Evolutionary conservation across 2,329 filamentous ascomycete species (phyloP).

Genomic region (Arachnomyces sp.): DNA sequence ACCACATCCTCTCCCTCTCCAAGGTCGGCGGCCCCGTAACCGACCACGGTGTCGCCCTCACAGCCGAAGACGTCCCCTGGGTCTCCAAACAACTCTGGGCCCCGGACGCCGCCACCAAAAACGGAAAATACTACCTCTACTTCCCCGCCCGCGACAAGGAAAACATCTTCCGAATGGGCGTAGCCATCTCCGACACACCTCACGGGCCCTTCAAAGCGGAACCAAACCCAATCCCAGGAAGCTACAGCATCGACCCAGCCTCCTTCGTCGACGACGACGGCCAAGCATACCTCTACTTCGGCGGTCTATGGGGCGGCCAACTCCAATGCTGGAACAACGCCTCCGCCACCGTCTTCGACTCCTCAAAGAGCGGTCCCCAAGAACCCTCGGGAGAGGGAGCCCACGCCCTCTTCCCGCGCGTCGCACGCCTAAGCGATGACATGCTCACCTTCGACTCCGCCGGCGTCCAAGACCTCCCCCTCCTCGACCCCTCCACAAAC

Average conservation of each 20-base stretch:
- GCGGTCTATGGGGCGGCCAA: slow-evolving; percentile 74
- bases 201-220: slow-evolving; percentile 65
- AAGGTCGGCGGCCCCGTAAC: slow-evolving; percentile 52
- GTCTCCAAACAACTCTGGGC: slow-evolving; percentile 74
- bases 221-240: slow-evolving; percentile 56
- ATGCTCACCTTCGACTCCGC: slow-evolving; percentile 55
- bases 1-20: slow-evolving; percentile 66
- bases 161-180: slow-evolving; percentile 66
- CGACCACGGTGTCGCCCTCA: slow-evolving; percentile 66
- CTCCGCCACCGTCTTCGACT: slow-evolving; percentile 52
- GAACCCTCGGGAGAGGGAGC: slow-evolving; percentile 53
- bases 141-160: slow-evolving; percentile 68
- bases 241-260: slow-evolving; percentile 71
- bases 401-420: slow-evolving; percentile 57
- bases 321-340: slow-evolving; percentile 59
- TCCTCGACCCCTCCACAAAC: slow-evolving; percentile 54
- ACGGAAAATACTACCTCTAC: slow-evolving; percentile 68
- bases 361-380: slow-evolving; percentile 46
- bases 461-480: slow-evolving; percentile 51
- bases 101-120: slow-evolving; percentile 62
- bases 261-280: slow-evolving; percentile 64
- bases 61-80: slow-evolving; percentile 63
- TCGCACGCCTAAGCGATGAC: slow-evolving; percentile 55
- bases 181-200: slow-evolving; percentile 57
- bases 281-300: slow-evolving; percentile 64